Evolutionary conservation across 805 yeast genomes (phyloP), one percentile per base, ranked within the genome.

Genomic region (Myxozyma neotropica): DNA sequence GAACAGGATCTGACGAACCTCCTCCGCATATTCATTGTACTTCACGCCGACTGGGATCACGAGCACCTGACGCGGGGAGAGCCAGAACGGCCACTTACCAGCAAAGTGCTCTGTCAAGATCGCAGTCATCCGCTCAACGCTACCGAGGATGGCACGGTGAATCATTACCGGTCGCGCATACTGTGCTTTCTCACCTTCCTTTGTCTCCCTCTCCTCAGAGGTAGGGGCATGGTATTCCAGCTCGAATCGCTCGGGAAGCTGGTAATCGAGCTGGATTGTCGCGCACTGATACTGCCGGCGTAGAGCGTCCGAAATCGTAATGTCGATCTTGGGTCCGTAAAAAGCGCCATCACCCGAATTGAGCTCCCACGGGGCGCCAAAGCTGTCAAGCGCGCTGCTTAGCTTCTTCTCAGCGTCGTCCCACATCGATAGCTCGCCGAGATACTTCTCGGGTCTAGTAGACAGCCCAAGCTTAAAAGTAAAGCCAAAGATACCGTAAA

Each of bases 81-180:
- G 82, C 99, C 99, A 94, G 83, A 94, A 89, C 72, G 99, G 99
- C 99, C 99, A 94, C 75, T 91, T 94, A 72, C 99, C 99, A 73
- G 92, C 96, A 78, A 81, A 94, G 80, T 94, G 99, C 78, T 94
- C 99, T 60, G 96, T 92, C 76, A 94, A 84, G 70, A 94, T 93
- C 65, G 97, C 99, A 65, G 96, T 89, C 98, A 94, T 92, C 82
- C 99, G 89, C 82, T 94, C 99, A 62, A 94, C 95, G 47, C 97
- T 89, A 68, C 99, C 99, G 73, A 93, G 83, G 68, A 94, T 90
- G 67, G 99, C 99, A 79, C 99, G 89, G 81, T 94, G 99, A 72
- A 94, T 93, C 98, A 94, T 94, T 57, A 94, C 99, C 53, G 99
- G 99, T 76, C 96, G 88, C 58, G 81, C 83, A 68, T 80, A 80